Base-by-base conservation (phyloP, 192 early-diverging fungal species). In the Coemansia sp. region DNA sequence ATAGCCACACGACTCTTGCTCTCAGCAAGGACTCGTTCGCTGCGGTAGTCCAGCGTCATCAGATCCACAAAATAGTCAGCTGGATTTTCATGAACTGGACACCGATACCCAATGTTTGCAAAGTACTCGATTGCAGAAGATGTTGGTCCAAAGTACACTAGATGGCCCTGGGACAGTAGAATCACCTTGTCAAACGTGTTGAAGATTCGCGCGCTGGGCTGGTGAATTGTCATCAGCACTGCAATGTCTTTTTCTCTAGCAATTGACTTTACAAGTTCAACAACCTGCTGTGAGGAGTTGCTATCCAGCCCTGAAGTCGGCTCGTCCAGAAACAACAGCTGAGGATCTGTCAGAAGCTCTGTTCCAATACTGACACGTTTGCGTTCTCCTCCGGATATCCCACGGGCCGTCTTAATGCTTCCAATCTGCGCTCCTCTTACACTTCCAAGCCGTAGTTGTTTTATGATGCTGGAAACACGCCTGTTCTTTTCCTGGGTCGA, bases 191-290 rank as follows among this genome's bases (percentile, higher is more conserved):
- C 92, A 77, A 96, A 95, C 42, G 89, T 75, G 41, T 86, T 83
- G 81, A 91, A 96, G 48, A 94, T 87, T 26, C 93, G 87, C 5
- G 90, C 91, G 21, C 89, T 86, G 8, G 95, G 95, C 71, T 96
- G 95, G 71, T 98, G 95, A 65, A 98, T 93, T 5, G 92, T 93
- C 74, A 93, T 89, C 15, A 98, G 71, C 9, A 93, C 86, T 3
- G 91, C 91, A 47, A 89, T 91, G 15, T 78, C 70, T 4, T 79
- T 72, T 39, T 81, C 75, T 18, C 74, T 69, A 9, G 89, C 87
- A 8, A 92, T 70, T 26, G 79, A 65, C 56, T 77, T 71, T 40
- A 91, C 85, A 9, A 87, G 85, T 56, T 89, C 82, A 16, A 89
- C 85, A 9, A 91, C 71, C 26, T 85, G 79, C 65, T 85, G 79